phyloP scores from a whole-genome alignment of 371 early-diverging fungal genomes.

The Mucor mucedo region DNA sequence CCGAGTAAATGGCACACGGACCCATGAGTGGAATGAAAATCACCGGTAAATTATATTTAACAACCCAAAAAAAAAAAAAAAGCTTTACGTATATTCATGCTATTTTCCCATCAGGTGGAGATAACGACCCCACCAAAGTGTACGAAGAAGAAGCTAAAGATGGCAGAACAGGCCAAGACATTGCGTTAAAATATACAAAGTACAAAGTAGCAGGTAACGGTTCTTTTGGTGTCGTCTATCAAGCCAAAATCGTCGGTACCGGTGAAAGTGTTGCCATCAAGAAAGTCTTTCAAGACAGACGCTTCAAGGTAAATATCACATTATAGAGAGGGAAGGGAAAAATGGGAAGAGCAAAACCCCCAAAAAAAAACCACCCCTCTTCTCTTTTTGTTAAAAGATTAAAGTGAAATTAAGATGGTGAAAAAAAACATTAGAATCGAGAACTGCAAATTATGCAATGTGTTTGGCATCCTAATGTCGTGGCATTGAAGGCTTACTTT shows the following conservation, averaged over 20 bases:
- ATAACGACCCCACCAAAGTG: constrained; percentile 30
- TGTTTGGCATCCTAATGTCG: constrained; percentile 86
- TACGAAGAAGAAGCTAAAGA: constrained; percentile 75
- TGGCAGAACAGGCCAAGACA: constrained; percentile 81
- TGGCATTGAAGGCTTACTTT: constrained; percentile 80
- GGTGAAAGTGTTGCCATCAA: constrained; percentile 91
- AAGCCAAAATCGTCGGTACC: constrained; percentile 84
- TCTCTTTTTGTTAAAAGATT: neutral
- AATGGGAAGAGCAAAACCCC: too few relatives aligned
- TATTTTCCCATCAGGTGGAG: constrained; percentile 19
- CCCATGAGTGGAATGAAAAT: constrained; percentile 39
- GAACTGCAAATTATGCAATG: constrained; percentile 91
- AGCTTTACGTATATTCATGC: neutral
- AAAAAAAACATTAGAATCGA: constrained; percentile 67
- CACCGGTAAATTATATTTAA: constrained; percentile 20
- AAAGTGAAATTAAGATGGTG: neutral
- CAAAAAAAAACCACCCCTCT: too few relatives aligned
- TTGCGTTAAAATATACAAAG: constrained; percentile 85
- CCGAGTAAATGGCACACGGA: constrained; percentile 36
- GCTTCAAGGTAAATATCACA: constrained; percentile 79
- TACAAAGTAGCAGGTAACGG: constrained; percentile 94
- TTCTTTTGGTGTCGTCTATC: constrained; percentile 96
- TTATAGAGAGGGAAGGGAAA: too few relatives aligned
- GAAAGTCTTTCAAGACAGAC: constrained; percentile 95
- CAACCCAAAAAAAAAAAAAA: neutral